phyloP scores from a whole-genome alignment of 106 monocot genomes.

The Ottelia alismoides region DNA sequence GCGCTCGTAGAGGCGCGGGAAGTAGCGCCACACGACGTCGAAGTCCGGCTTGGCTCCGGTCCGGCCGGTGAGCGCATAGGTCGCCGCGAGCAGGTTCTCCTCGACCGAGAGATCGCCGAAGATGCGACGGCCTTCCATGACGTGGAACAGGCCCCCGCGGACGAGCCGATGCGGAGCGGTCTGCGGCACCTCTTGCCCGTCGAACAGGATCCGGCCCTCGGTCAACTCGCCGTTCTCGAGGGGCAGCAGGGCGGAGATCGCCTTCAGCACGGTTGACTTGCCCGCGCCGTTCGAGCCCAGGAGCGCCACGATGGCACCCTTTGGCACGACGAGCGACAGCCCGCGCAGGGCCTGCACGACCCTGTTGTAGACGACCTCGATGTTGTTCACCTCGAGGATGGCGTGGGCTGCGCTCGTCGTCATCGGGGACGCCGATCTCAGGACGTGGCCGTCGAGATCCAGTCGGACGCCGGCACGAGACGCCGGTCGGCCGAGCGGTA shows the following conservation, averaged over 20 bases:
- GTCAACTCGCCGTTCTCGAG: background rate
- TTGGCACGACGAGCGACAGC: background rate
- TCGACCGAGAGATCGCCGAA: background rate
- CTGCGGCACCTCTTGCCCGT: background rate
- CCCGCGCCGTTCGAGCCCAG: background rate
- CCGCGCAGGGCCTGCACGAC: background rate
- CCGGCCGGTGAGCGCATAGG: background rate
- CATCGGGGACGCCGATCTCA: too few species aligned
- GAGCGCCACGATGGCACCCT: background rate
- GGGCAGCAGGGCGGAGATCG: background rate
- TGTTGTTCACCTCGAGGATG: too few species aligned
- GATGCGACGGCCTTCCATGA: background rate
- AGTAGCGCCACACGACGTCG: background rate
- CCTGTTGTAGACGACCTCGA: too few species aligned
- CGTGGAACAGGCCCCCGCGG: background rate
- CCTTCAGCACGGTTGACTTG: background rate
- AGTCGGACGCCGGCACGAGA: too few species aligned
- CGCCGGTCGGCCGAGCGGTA: too few species aligned
- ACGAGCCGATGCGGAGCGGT: background rate
- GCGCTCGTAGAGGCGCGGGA: background rate
- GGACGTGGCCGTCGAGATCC: too few species aligned
- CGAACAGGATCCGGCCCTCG: too few species aligned
- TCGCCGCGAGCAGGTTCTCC: background rate
- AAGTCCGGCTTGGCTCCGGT: background rate
- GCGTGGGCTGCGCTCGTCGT: too few species aligned